Conservation (phyloP, 176 grass and related monocot species). For the Areca catechu region DNA sequence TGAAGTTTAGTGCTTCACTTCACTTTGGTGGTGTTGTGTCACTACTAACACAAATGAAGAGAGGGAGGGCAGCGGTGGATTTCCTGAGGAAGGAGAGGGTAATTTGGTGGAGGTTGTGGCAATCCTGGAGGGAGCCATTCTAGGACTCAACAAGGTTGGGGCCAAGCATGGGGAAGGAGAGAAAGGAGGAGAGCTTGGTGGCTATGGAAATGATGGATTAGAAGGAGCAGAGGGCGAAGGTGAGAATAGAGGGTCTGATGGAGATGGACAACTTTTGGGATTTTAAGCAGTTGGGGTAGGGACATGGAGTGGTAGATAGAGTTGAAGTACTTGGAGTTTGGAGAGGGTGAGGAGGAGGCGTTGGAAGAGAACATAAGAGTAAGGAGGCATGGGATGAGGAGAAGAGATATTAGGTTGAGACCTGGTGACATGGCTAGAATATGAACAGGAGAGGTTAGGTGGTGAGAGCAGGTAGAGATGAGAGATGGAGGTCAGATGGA, state of each 20-base stretch:
- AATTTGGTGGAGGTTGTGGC: neutral
- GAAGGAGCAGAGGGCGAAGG: neutral
- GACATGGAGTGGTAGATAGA: neutral
- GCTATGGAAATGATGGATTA: neutral
- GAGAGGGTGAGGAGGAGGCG: too few species aligned
- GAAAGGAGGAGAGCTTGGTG: slow-evolving; percentile 1
- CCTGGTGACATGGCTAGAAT: too few species aligned
- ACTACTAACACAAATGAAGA: too few species aligned
- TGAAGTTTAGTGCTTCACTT: slow-evolving; percentile 41
- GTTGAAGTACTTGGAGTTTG: neutral
- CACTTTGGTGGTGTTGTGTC: neutral
- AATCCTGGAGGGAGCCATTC: slow-evolving; percentile 3
- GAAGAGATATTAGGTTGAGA: too few species aligned
- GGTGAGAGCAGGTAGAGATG: too few species aligned
- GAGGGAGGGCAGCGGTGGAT: neutral
- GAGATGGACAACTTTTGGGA: neutral
- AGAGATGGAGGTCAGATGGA: too few species aligned
- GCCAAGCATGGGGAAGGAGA: neutral
- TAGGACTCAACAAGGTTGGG: neutral
- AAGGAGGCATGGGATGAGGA: too few species aligned
- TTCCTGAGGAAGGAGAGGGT: neutral
- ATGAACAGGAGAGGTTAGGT: too few species aligned
- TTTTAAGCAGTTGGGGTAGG: neutral
- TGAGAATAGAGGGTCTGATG: slow-evolving; percentile 5
- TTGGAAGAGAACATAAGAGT: too few species aligned